phyloP scores from a whole-genome alignment of 192 early-diverging fungal genomes.

The Umbelopsis sp. region DNA sequence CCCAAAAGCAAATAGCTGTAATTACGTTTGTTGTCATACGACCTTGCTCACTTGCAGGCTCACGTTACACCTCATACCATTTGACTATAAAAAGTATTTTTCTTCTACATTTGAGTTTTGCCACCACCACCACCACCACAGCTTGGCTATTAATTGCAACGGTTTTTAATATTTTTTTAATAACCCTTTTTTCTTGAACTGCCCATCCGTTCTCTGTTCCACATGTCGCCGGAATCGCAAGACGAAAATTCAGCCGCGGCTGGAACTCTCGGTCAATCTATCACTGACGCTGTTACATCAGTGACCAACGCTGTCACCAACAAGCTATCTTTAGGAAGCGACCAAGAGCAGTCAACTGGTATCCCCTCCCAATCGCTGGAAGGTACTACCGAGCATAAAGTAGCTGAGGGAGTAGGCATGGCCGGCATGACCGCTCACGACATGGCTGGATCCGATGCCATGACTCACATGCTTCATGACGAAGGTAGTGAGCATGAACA shows the following conservation, averaged over 20 bases:
- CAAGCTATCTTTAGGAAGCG: background rate
- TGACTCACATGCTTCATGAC: background rate
- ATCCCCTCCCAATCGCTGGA: background rate
- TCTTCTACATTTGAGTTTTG: background rate
- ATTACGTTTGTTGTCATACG: conserved; percentile 4
- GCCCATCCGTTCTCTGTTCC: background rate
- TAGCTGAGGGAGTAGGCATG: background rate
- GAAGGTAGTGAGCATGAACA: background rate
- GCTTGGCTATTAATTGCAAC: too few species aligned
- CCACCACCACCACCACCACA: background rate
- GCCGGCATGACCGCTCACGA: background rate
- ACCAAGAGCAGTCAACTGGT: background rate
- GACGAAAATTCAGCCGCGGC: background rate
- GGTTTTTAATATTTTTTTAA: background rate
- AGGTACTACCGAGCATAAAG: background rate
- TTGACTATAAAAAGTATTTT: conserved; percentile 17
- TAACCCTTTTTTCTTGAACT: background rate
- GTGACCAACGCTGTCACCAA: background rate
- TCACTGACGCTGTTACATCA: background rate
- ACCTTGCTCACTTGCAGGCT: background rate
- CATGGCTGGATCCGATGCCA: background rate
- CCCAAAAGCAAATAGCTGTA: background rate
- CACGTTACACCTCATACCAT: conserved; percentile 23
- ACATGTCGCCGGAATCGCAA: too few species aligned
- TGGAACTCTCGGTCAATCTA: conserved; percentile 2